Percentiles rank a stretch among this genome's conserved stretches.
Conservation (phyloP, 306 rosid species). For the Neltuma alba region DNA sequence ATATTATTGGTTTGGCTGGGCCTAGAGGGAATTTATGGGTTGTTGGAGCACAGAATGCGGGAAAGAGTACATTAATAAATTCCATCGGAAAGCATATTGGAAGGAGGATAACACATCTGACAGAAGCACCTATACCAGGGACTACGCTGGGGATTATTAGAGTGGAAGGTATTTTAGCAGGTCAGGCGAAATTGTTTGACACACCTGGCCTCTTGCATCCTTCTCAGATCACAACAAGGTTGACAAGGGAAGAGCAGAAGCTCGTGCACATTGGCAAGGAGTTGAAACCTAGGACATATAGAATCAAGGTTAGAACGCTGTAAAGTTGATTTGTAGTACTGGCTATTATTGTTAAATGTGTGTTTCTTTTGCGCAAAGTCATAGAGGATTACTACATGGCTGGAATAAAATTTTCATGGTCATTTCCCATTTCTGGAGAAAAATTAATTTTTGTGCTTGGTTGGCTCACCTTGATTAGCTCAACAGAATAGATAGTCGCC, state of each 20-base stretch:
- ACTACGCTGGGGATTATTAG: slow-evolving; percentile 93
- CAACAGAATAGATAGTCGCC: background rate
- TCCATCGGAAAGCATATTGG: slow-evolving; percentile 67
- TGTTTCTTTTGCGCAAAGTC: background rate
- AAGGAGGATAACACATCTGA: slow-evolving; percentile 73
- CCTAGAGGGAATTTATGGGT: slow-evolving; percentile 92
- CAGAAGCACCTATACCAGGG: slow-evolving; percentile 95
- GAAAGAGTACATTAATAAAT: slow-evolving; percentile 89
- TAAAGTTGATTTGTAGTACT: slow-evolving; percentile 19
- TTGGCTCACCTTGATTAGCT: background rate
- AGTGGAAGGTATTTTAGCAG: slow-evolving; percentile 87
- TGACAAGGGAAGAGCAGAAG: slow-evolving; percentile 84
- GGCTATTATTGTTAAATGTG: slow-evolving; percentile 1
- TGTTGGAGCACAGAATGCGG: slow-evolving; percentile 95
- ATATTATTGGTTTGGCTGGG: slow-evolving; percentile 69
- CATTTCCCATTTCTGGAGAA: background rate
- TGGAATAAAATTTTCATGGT: background rate
- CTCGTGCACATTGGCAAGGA: slow-evolving; percentile 89
- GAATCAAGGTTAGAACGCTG: slow-evolving; percentile 73
- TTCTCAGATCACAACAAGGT: slow-evolving; percentile 80
- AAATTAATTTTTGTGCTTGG: background rate
- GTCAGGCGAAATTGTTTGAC: slow-evolving; percentile 85
- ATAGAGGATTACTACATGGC: background rate
- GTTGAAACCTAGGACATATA: slow-evolving; percentile 88
- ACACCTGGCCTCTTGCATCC: slow-evolving; percentile 95